Evolutionary conservation across 176 grass and related monocot species (phyloP).

Genomic region (Guadua angustifolia): DNA sequence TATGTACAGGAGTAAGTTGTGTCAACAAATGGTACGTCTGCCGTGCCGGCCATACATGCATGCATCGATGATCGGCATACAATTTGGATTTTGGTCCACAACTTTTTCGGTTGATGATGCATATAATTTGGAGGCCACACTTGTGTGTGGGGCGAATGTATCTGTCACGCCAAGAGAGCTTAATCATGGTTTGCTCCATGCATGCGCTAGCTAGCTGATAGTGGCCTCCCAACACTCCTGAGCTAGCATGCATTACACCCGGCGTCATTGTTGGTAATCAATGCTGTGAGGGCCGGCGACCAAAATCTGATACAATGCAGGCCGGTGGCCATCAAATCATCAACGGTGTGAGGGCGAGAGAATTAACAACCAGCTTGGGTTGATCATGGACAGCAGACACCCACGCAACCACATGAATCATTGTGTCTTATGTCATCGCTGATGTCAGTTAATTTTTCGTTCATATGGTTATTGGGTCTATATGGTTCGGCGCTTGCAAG

Average conservation of each 20-base stretch:
- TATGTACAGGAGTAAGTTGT: too few species aligned
- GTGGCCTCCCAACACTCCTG: constrained; percentile 44
- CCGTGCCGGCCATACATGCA: neutral
- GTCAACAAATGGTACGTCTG: too few species aligned
- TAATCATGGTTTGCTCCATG: constrained; percentile 25
- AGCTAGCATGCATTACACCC: constrained; percentile 35
- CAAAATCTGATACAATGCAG: constrained; percentile 45
- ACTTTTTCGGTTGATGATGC: neutral
- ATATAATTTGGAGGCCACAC: constrained; percentile 21
- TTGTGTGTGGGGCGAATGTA: neutral
- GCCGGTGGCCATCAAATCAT: neutral
- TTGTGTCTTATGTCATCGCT: neutral
- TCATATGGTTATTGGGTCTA: too few species aligned
- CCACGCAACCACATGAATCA: constrained; percentile 20
- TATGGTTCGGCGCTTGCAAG: too few species aligned
- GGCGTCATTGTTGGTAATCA: constrained; percentile 30
- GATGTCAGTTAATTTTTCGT: constrained; percentile 15
- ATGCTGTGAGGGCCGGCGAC: constrained; percentile 34
- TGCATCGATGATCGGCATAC: neutral
- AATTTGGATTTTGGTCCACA: constrained; percentile 18
- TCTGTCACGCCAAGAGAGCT: constrained; percentile 7
- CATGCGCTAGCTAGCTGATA: constrained; percentile 21
- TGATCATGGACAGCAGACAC: neutral
- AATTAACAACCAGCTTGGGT: neutral
- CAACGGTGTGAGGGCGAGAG: neutral